Conservation (phyloP, 768 basidiomycete species). For the Naganishia vaughanmartiniae region DNA sequence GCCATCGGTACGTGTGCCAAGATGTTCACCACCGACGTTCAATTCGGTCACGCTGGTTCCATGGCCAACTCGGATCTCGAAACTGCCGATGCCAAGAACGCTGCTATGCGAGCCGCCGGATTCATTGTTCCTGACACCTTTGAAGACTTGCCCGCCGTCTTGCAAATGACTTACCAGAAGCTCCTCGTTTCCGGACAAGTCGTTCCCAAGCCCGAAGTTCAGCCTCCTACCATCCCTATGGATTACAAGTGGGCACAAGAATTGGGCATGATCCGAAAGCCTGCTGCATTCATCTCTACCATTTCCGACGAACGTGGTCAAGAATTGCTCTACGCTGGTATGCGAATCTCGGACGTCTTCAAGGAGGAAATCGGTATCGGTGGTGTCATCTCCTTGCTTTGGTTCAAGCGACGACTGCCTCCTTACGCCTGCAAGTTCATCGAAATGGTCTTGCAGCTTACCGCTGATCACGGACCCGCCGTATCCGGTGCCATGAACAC, state of each 20-base stretch:
- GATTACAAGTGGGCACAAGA: slow-evolving; percentile 94
- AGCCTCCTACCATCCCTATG: slow-evolving; percentile 97
- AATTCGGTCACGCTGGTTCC: slow-evolving; percentile 97
- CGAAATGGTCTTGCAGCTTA: slow-evolving; percentile 99
- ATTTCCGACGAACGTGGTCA: slow-evolving; percentile 99
- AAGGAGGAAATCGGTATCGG: slow-evolving; percentile 93
- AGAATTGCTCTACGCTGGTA: slow-evolving; percentile 95
- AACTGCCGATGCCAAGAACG: slow-evolving; percentile 98
- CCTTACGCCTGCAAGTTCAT: slow-evolving; percentile 96
- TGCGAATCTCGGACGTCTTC: slow-evolving; percentile 98
- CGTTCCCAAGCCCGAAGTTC: slow-evolving; percentile 69
- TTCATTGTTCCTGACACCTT: slow-evolving; percentile 97
- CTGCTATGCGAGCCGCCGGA: slow-evolving; percentile 87
- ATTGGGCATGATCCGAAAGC: slow-evolving; percentile 96
- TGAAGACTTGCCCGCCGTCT: slow-evolving; percentile 83
- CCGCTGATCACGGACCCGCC: slow-evolving; percentile 95
- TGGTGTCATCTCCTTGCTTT: slow-evolving; percentile 90
- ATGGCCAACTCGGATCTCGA: slow-evolving; percentile 98
- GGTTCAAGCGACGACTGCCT: slow-evolving; percentile 95
- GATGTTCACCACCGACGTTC: slow-evolving; percentile 99
- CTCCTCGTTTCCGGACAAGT: slow-evolving; percentile 72
- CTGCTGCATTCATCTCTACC: slow-evolving; percentile 96
- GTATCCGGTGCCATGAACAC: slow-evolving; percentile 99
- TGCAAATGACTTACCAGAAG: slow-evolving; percentile 78
- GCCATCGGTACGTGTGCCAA: slow-evolving; percentile 99